A percentile compares a stretch with the other conserved stretches of the same genome.
Conservation (phyloP, 2,329 filamentous ascomycete genomes). For the Sarocladium kiliense region DNA sequence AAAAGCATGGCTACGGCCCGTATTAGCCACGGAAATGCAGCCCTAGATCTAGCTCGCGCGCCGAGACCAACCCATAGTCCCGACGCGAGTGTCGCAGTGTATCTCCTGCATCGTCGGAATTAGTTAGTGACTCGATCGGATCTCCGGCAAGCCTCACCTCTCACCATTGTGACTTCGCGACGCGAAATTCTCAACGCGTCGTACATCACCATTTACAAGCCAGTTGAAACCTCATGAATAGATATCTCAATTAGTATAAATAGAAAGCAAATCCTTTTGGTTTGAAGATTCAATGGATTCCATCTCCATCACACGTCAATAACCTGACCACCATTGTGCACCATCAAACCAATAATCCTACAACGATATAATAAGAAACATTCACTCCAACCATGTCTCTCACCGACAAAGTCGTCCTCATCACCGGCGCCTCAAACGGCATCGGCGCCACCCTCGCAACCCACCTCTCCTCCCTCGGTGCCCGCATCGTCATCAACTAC, state of each 20-base stretch:
- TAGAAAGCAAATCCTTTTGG: too few relatives aligned
- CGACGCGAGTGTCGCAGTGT: not conserved
- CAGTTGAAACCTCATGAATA: too few relatives aligned
- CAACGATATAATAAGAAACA: too few relatives aligned
- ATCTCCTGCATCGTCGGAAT: conserved; percentile 1
- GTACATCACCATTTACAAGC: too few relatives aligned
- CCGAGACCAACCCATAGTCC: not conserved
- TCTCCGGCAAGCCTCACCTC: not conserved
- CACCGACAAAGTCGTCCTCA: conserved; percentile 36
- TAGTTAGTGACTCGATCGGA: conserved; percentile 3
- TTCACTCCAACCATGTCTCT: conserved; percentile 23
- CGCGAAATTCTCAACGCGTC: not conserved
- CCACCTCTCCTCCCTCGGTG: conserved; percentile 49
- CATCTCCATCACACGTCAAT: too few relatives aligned
- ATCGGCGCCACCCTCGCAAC: conserved; percentile 55
- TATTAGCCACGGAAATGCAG: too few relatives aligned
- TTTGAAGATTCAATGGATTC: too few relatives aligned
- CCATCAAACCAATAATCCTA: too few relatives aligned
- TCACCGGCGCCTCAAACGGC: conserved; percentile 53
- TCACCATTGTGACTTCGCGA: not conserved
- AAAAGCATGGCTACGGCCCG: too few relatives aligned
- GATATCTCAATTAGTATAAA: too few relatives aligned
- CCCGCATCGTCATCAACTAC: conserved; percentile 57
- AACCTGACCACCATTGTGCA: too few relatives aligned
- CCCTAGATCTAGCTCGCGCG: not conserved